Percentiles rank a stretch among this genome's conserved stretches.
Conservation (phyloP, 163 green algal species). For the Volvox carteri region DNA sequence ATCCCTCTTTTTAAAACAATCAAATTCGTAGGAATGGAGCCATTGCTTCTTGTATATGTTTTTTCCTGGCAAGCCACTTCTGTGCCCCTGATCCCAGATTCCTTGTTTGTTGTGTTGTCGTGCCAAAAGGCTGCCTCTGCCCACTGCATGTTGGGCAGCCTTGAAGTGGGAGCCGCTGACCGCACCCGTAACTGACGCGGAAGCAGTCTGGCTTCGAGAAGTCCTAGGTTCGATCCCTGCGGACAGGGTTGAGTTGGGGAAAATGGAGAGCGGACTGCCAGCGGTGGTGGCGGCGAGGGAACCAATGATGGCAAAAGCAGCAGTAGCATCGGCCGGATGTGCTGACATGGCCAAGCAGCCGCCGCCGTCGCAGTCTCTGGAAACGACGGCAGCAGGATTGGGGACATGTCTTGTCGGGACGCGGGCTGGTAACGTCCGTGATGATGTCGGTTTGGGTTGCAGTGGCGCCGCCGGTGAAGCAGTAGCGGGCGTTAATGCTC, state of each 20-base stretch:
- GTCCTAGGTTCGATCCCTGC: neutral
- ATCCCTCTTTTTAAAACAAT: no score
- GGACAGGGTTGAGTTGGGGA: neutral
- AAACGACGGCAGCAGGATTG: neutral
- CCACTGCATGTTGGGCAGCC: neutral
- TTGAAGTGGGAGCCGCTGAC: slow-evolving; percentile 25
- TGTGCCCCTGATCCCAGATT: no score
- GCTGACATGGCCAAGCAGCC: no score
- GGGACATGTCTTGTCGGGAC: no score
- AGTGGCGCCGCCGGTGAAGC: neutral
- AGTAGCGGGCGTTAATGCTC: neutral
- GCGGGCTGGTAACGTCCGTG: no score
- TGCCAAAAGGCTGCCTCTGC: slow-evolving; percentile 37
- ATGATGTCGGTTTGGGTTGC: neutral
- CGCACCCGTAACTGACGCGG: neutral
- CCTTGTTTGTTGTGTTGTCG: neutral
- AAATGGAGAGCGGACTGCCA: neutral
- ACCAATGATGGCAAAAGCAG: neutral
- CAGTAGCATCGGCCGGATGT: neutral
- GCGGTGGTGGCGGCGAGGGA: neutral
- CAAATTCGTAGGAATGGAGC: no score
- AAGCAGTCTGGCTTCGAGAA: slow-evolving; percentile 5
- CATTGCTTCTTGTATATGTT: no score
- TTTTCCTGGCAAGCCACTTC: no score
- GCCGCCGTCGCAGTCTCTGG: neutral